Percentiles rank a stretch among this genome's conserved stretches.
These are phyloP conservation scores for Mucor velutinosus DNA, from an alignment of 371 early-diverging fungal genomes.

Conservation along the genomic window DNA sequence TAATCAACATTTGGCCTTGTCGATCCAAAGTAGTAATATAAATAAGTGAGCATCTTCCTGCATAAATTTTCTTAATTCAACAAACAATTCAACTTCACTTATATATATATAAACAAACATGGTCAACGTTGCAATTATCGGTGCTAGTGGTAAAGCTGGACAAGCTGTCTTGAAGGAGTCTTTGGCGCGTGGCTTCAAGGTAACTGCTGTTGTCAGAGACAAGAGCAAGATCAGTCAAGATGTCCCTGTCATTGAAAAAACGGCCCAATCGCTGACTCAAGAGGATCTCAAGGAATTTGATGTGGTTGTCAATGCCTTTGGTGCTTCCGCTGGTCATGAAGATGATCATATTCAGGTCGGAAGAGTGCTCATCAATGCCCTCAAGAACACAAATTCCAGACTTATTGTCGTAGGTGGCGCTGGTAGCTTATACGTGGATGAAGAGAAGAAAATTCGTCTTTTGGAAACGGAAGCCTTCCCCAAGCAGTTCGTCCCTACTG, in stretches of 20 bases:
- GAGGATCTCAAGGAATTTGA: conserved; percentile 1
- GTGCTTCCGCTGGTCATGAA: not conserved
- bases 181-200: not conserved
- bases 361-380: not conserved
- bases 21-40: not conserved
- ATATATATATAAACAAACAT: not conserved
- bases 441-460: not conserved
- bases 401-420: conserved; percentile 6
- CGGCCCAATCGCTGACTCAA: not conserved
- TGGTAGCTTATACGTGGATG: conserved; percentile 1
- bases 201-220: conserved; percentile 5
- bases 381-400: not conserved
- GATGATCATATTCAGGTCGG: not conserved
- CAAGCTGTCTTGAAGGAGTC: conserved; percentile 4
- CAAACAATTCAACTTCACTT: not conserved
- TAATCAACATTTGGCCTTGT: not conserved
- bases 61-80: not conserved
- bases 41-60: not conserved
- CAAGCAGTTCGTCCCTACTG: not conserved
- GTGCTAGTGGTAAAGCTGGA: conserved; percentile 8
- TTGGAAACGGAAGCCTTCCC: conserved; percentile 1
- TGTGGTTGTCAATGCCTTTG: conserved; percentile 4
- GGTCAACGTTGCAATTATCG: conserved; percentile 9
- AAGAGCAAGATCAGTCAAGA: conserved; percentile 2
- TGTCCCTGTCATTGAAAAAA: not conserved